phyloP scores from a whole-genome alignment of 2,329 filamentous ascomycete genomes.

The Akanthomyces dipterigenus region DNA sequence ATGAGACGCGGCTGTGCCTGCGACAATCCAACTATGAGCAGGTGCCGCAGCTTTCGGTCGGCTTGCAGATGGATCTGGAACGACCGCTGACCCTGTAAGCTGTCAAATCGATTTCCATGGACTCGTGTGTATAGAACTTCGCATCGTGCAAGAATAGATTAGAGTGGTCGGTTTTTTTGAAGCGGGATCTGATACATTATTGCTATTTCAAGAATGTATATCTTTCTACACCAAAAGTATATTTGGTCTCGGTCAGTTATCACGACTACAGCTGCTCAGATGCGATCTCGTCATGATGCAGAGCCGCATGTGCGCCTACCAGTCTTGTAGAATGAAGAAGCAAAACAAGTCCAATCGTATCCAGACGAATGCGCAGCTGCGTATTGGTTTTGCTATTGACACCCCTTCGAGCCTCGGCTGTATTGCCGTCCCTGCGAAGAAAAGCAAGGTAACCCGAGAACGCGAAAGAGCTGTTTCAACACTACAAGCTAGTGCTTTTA shows the following conservation, averaged over 20 bases:
- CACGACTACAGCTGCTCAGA: too few relatives aligned
- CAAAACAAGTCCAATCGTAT: neutral
- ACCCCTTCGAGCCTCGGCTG: neutral
- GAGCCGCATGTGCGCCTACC: too few relatives aligned
- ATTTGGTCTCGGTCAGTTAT: too few relatives aligned
- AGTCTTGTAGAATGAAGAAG: too few relatives aligned
- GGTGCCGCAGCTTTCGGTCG: slow-evolving; percentile 10
- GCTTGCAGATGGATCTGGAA: slow-evolving; percentile 9
- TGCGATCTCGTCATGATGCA: too few relatives aligned
- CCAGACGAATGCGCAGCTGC: neutral
- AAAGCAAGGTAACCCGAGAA: neutral
- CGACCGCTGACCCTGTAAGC: slow-evolving; percentile 1
- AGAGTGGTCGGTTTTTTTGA: too few relatives aligned
- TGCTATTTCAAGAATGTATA: too few relatives aligned
- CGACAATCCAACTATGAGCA: slow-evolving; percentile 12
- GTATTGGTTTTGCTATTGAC: neutral
- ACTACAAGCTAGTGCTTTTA: neutral
- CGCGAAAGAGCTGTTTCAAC: neutral
- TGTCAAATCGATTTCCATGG: neutral
- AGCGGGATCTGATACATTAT: too few relatives aligned
- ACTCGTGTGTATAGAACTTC: neutral
- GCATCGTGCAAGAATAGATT: neutral
- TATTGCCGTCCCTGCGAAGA: neutral
- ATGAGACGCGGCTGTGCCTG: slow-evolving; percentile 8
- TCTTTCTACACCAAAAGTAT: too few relatives aligned